Evolutionary conservation across 768 basidiomycete species (phyloP), one percentile per base, ranked within the genome.

Genomic region (Tulasnella sp.): DNA sequence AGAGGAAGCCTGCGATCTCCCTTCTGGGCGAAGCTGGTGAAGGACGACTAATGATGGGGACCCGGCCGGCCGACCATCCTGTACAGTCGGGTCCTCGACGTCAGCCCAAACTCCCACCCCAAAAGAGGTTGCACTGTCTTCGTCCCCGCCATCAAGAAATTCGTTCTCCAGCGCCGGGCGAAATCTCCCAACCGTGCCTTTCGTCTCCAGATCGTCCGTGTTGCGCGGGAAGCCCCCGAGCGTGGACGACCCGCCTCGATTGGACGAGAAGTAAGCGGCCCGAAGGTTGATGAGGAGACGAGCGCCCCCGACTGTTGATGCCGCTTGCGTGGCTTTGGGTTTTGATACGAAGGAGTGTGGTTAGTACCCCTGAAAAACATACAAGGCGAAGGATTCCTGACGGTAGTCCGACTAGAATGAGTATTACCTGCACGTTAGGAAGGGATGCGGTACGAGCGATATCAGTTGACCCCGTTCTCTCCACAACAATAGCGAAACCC

Each of bases 1-100:
- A 3, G 54, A 54, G 24, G 5, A 96, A 72, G 93, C 90, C n/a
- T 93, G 91, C 11, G 76, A 92, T 88, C 24, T 88, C 89, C 20
- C 96, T 96, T 12, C 96, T 96, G 31, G 97, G 88, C 82, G 93
- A 94, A 40, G 96, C 96, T 11, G 90, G 86, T 96, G 97, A 31
- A 97, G 92, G 82, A 96, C 7, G 54, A n/a, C 8, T 93, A 64
- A 54, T 54, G 50, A 24, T 9, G 54, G 89, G 1, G 96, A 91
- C n/a, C 89, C 89, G 37, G n/a, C n/a, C 79, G 92, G 92, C 42
- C 87, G 86, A 76, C 88, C 77, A 18, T 42, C 18, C 28, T n/a
- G 24, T 46, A 4, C 58, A 31, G 1, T 1, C 2, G 34, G 4
- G 31, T 6, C 28, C 7, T 34, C 31, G 37, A 37, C 37, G 1